Percentiles rank a stretch among this genome's conserved stretches.
Evolutionary conservation across 2,329 filamentous ascomycete species (phyloP).

Genomic region (Blastomyces parvus): DNA sequence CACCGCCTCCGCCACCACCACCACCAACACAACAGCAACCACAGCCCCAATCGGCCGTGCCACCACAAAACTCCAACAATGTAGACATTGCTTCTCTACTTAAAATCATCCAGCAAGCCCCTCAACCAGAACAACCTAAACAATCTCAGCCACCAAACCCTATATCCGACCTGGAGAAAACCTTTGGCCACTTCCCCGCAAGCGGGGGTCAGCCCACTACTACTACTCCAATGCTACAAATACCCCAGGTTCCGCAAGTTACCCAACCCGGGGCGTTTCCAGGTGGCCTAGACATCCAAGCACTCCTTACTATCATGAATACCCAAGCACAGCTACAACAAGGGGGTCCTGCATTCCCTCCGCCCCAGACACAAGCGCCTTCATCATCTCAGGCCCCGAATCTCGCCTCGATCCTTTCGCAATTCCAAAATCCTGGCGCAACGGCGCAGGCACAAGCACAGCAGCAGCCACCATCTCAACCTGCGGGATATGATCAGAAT

Average conservation of each 20-base stretch:
- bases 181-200: conserved; percentile 32
- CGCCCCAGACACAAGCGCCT: conserved; percentile 9
- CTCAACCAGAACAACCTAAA: conserved; percentile 23
- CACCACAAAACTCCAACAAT: conserved; percentile 16
- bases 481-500: conserved; percentile 6
- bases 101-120: conserved; percentile 30
- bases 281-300: conserved; percentile 29
- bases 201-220: conserved; percentile 21
- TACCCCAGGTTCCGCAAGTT: conserved; percentile 22
- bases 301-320: conserved; percentile 33
- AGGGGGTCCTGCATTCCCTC: conserved; percentile 18
- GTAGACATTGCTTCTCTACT: conserved; percentile 36
- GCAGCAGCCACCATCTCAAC: conserved; percentile 6
- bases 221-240: conserved; percentile 18
- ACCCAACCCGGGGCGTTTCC: conserved; percentile 21
- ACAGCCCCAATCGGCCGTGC: conserved; percentile 18
- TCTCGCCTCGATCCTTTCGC: conserved; percentile 15
- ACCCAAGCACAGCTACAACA: conserved; percentile 30
- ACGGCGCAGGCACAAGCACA: conserved; percentile 20
- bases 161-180: conserved; percentile 26
- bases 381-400: conserved; percentile 13
- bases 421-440: conserved; percentile 27
- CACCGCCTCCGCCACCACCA: conserved; percentile 22
- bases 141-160: conserved; percentile 23
- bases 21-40: conserved; percentile 18